Evolutionary conservation across 176 grass and related monocot species (phyloP), one percentile per base, ranked within the genome.

Genomic region (Chloris gayana): DNA sequence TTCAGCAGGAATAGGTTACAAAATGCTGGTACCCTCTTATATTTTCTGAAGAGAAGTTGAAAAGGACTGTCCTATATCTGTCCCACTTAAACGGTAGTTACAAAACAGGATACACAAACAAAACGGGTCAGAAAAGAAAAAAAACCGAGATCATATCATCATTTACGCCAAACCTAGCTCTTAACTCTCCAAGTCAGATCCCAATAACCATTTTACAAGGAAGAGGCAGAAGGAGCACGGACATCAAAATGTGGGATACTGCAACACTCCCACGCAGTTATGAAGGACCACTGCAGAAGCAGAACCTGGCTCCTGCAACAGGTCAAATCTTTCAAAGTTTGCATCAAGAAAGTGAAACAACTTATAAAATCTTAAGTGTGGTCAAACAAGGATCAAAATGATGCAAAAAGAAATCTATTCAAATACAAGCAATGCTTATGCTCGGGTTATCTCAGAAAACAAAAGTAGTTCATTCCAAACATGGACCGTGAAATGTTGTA

Each of bases 231-330:
- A 26, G 58, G 42, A 53, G 39, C 60, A 62, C 1, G 50, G 18
- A 18, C 30, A 53, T 76, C n/a, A 41, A 18, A 22, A 29, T 9
- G 56, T 39, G 33, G 21, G 33, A 38, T 1, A n/a, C 5, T 27
- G 56, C 7, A 32, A 30, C 1, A n/a, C 3, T 27, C 44, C 7
- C n/a, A 14, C 27, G 64, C 18, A 53, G 25, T 53, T n/a, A 51
- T 82, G 41, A 63, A 54, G 25, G 45, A 35, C 79, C 35, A 54
- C 25, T 21, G 0, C 21, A 4, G 12, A 51, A 50, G 21, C 14
- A 13, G 3, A 57, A 27, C 56, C 60, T 77, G 79, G 59, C 49
- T 77, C 35, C 73, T 77, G 73, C 45, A 65, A 65, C 12, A 57
- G 13, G 46, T 57, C 26, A 33, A 62, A 58, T 14, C n/a, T 13